phyloP scores from a whole-genome alignment of 192 early-diverging fungal species.

The Chytriomyces sp. region DNA sequence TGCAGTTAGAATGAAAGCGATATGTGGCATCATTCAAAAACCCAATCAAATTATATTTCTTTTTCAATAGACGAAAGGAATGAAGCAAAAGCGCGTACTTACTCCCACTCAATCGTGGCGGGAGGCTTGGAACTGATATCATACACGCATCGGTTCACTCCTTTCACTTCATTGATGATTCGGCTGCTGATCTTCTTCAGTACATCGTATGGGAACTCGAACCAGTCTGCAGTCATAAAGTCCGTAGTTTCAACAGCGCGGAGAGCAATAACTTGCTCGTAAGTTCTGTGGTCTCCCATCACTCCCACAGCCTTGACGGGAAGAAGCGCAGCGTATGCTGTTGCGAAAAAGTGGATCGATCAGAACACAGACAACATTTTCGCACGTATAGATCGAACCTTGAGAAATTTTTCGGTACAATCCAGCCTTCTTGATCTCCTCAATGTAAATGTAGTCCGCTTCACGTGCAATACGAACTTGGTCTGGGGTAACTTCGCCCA shows the following conservation, averaged over 20 bases:
- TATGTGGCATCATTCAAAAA: too few relatives aligned
- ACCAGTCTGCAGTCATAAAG: conserved; percentile 98
- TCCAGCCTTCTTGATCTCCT: conserved; percentile 98
- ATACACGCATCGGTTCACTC: conserved; percentile 97
- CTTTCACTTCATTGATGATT: conserved; percentile 99
- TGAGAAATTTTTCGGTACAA: conserved; percentile 97
- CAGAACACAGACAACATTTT: neutral
- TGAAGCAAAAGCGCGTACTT: conserved; percentile 39
- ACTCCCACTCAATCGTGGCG: conserved; percentile 98
- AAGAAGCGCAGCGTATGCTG: conserved; percentile 92
- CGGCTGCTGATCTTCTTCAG: conserved; percentile 91
- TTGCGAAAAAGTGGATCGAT: neutral
- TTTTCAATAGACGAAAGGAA: neutral
- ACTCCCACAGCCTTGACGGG: conserved; percentile 97
- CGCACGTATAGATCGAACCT: conserved; percentile 38
- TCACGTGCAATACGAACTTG: conserved; percentile 95
- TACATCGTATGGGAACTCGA: conserved; percentile 83
- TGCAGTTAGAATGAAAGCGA: too few relatives aligned
- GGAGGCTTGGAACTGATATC: conserved; percentile 98
- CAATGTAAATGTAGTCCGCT: conserved; percentile 98
- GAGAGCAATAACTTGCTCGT: conserved; percentile 98
- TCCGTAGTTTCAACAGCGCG: conserved; percentile 92
- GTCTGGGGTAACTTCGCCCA: conserved; percentile 91
- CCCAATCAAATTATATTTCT: too few relatives aligned
- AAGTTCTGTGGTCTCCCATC: conserved; percentile 99